Evolutionary conservation across 441 rosid species (phyloP).

Genomic region (Sinapis alba): DNA sequence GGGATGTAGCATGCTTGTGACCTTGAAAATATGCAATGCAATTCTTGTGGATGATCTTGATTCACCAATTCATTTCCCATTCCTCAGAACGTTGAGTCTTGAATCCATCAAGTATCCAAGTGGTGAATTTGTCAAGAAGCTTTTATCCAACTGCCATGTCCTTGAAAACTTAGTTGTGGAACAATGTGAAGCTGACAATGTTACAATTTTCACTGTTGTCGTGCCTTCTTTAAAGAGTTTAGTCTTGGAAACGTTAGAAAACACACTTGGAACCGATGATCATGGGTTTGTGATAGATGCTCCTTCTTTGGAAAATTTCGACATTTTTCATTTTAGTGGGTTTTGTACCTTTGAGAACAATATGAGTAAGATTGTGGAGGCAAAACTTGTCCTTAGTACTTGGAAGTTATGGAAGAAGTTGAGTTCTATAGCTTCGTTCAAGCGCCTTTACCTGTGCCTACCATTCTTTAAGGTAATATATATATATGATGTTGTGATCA

Average conservation of each 20-base stretch:
- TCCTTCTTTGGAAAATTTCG: constrained; percentile 8
- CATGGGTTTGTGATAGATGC: constrained; percentile 9
- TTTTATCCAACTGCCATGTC: constrained; percentile 19
- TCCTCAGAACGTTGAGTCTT: neutral
- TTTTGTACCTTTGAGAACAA: neutral
- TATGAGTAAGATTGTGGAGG: constrained; percentile 5
- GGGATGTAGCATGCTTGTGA: neutral
- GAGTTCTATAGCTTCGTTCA: constrained; percentile 1
- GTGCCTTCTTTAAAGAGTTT: constrained; percentile 14
- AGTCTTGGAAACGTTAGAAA: neutral
- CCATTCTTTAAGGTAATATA: constrained; percentile 11
- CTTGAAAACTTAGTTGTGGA: constrained; percentile 11
- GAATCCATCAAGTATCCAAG: neutral
- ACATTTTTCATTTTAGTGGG: neutral
- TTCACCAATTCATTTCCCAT: neutral
- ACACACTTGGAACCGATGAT: neutral
- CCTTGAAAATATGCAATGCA: neutral
- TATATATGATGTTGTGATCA: neutral
- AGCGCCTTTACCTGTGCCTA: neutral
- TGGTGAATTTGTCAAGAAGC: constrained; percentile 8
- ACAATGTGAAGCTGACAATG: constrained; percentile 5
- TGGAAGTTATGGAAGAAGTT: neutral
- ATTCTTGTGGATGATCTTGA: neutral
- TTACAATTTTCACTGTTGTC: neutral
- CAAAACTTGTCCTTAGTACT: neutral